Conservation (phyloP, 2,329 filamentous ascomycete species). For the Neophaeococcomyces mojaviensis region DNA sequence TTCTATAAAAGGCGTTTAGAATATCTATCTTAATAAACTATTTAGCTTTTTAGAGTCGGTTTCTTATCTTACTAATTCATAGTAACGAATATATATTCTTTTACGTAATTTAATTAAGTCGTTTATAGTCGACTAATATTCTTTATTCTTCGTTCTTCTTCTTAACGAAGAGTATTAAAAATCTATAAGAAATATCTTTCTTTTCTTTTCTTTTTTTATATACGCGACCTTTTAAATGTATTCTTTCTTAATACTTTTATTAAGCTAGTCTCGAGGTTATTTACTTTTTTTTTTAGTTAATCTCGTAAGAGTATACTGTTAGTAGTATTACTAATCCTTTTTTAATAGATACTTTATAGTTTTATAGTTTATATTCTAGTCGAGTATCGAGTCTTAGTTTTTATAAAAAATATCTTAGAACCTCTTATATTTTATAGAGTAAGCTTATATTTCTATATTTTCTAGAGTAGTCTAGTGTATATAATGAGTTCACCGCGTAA, state of each 20-base stretch:
- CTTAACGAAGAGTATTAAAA: slow-evolving; percentile 1
- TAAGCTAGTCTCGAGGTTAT: neutral
- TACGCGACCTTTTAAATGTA: neutral
- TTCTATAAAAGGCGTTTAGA: slow-evolving; percentile 11
- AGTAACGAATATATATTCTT: slow-evolving; percentile 7
- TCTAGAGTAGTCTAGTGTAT: too few species aligned
- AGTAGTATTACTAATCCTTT: neutral
- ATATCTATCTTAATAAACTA: slow-evolving; percentile 7
- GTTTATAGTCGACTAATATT: slow-evolving; percentile 4
- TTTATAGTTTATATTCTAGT: slow-evolving; percentile 8
- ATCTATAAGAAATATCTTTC: neutral
- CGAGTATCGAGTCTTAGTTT: neutral
- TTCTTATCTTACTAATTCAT: slow-evolving; percentile 2
- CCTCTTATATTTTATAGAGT: neutral
- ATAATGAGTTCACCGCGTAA: too few species aligned
- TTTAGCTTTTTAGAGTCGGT: slow-evolving; percentile 3
- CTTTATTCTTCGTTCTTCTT: slow-evolving; percentile 1
- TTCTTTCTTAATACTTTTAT: neutral
- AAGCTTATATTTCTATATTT: neutral
- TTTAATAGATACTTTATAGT: neutral
- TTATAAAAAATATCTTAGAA: neutral
- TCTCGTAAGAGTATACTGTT: neutral
- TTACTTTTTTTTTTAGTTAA: neutral
- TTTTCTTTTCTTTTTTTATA: too few species aligned
- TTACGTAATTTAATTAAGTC: slow-evolving; percentile 4